A percentile compares a stretch with the other conserved stretches of the same genome.
Evolutionary conservation across 106 monocot genomes (phyloP).

Genomic region (Allium sativum): DNA sequence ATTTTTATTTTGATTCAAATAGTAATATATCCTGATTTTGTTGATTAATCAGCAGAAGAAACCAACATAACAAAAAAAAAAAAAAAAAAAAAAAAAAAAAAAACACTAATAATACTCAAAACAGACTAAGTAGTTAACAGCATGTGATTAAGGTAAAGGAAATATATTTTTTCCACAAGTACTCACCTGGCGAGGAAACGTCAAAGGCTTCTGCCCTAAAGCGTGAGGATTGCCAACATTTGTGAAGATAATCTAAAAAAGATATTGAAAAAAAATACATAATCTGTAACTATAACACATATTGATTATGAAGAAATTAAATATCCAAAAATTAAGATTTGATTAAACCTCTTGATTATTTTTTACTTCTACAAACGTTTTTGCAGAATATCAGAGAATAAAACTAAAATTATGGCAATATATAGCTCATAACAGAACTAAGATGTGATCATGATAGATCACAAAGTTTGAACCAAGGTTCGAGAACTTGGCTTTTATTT

Average conservation of each 20-base stretch:
- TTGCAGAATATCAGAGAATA: too few relatives aligned
- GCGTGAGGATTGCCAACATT: conserved; percentile 99
- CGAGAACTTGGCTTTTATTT: too few relatives aligned
- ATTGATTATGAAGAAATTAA: not conserved
- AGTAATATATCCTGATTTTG: not conserved
- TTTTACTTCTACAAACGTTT: not conserved
- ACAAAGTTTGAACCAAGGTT: too few relatives aligned
- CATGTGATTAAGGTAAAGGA: not conserved
- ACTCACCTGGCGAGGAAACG: conserved; percentile 92
- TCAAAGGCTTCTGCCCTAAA: conserved; percentile 90
- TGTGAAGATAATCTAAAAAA: conserved; percentile 87
- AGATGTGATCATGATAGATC: too few relatives aligned
- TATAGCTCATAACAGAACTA: too few relatives aligned
- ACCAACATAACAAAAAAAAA: not conserved
- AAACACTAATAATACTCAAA: not conserved
- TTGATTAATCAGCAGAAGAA: not conserved
- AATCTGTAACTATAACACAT: not conserved
- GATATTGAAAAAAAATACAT: not conserved
- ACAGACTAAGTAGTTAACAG: not conserved
- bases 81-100: too few relatives aligned
- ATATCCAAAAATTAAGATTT: too few relatives aligned
- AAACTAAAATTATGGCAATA: too few relatives aligned
- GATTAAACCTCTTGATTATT: not conserved
- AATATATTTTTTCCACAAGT: not conserved
- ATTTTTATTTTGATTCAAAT: not conserved